A percentile compares a stretch with the other conserved stretches of the same genome.
Conservation (phyloP, 164 flowering plant species). For the Stephania yunnanensis region DNA sequence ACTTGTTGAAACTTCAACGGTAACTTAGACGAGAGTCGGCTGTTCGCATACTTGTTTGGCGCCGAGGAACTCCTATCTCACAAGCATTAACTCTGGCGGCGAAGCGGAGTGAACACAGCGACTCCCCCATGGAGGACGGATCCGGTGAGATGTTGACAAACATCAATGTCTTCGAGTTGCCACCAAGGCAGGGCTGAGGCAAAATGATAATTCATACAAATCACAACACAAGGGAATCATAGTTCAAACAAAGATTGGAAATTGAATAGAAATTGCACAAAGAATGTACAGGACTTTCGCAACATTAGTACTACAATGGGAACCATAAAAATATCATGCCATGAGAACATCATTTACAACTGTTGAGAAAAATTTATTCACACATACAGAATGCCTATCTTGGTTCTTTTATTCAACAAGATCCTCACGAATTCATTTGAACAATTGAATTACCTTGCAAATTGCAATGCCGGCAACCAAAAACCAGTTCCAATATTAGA, state of each 20-base stretch:
- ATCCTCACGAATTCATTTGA: background rate
- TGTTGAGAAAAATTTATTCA: too few species aligned
- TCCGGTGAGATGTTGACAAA: constrained; percentile 87
- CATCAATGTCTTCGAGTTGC: constrained; percentile 94
- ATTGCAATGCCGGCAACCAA: background rate
- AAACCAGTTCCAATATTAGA: background rate
- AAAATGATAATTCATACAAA: background rate
- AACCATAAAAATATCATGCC: too few species aligned
- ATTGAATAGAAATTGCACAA: too few species aligned
- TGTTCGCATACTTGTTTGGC: constrained; percentile 54
- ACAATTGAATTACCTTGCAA: background rate
- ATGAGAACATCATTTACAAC: too few species aligned
- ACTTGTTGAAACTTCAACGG: constrained; percentile 27
- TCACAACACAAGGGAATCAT: too few species aligned
- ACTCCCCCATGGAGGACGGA: constrained; percentile 67
- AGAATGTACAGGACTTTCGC: too few species aligned
- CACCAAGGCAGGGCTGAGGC: constrained; percentile 90
- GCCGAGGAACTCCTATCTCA: constrained; percentile 83
- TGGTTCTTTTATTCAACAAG: too few species aligned
- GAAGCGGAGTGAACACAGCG: constrained; percentile 86
- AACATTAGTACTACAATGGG: too few species aligned
- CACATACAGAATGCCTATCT: too few species aligned
- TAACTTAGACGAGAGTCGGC: constrained; percentile 62
- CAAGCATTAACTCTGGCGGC: constrained; percentile 93
- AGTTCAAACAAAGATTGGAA: too few species aligned